Evolutionary conservation across 345 rosid species (phyloP).

Genomic region (Conringia planisiliqua): DNA sequence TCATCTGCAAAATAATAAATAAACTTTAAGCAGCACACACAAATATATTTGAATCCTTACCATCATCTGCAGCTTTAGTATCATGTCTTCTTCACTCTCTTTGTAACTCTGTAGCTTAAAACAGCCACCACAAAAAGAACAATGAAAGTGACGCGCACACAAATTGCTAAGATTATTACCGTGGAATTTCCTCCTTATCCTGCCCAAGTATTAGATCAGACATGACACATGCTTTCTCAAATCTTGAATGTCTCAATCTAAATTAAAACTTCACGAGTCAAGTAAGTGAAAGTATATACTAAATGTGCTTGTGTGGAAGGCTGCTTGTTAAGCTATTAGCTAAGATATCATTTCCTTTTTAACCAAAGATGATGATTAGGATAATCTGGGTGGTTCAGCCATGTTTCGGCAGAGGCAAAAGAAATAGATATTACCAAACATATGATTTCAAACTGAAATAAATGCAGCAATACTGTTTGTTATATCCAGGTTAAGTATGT

Average conservation of each 20-base stretch:
- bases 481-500: too few relatives aligned
- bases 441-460: too few relatives aligned
- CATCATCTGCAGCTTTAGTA: constrained; percentile 6
- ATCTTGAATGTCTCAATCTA: not conserved
- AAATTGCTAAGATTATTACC: constrained; percentile 27
- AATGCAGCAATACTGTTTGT: too few relatives aligned
- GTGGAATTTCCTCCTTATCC: constrained; percentile 20
- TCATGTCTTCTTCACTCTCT: not conserved
- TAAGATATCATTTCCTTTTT: too few relatives aligned
- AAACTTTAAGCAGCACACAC: not conserved
- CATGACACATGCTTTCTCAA: not conserved
- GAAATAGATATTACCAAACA: too few relatives aligned
- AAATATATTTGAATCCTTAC: not conserved
- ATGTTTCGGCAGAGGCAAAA: too few relatives aligned
- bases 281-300: too few relatives aligned
- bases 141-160: constrained; percentile 19
- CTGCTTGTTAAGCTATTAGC: too few relatives aligned
- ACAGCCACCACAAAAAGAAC: constrained; percentile 14
- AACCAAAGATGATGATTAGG: too few relatives aligned
- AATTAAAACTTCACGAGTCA: too few relatives aligned
- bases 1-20: constrained; percentile 22
- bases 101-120: not conserved
- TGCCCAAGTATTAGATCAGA: constrained; percentile 6
- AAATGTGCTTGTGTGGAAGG: too few relatives aligned
- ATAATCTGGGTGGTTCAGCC: too few relatives aligned